phyloP scores from a whole-genome alignment of 306 rosid genomes.

The Dalbergia cochinchinensis region DNA sequence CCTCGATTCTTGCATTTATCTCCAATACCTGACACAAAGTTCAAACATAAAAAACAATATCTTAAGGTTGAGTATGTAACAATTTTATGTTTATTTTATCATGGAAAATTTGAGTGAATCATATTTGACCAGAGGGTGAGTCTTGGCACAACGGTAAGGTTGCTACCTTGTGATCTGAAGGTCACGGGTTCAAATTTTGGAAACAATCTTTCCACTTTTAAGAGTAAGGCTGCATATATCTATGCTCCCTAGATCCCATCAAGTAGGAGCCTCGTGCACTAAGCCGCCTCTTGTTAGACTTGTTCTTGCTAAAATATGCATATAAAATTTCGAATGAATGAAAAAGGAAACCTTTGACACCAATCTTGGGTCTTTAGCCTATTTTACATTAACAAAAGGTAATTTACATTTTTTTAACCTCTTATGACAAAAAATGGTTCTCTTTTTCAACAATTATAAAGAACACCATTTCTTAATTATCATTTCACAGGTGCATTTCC shows the following conservation, averaged over 20 bases:
- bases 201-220: no score
- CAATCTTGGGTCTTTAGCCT: conserved; percentile 17
- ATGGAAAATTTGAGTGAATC: no score
- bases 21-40: conserved; percentile 60
- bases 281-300: not conserved
- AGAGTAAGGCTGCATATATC: no score
- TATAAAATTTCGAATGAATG: not conserved
- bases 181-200: no score
- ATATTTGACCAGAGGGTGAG: no score
- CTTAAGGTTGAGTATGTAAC: not conserved
- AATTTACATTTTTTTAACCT: not conserved
- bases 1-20: conserved; percentile 62
- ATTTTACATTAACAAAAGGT: not conserved
- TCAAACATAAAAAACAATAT: conserved; percentile 36
- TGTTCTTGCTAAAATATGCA: conserved; percentile 19
- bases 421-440: not conserved
- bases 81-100: not conserved
- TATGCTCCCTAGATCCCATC: no score
- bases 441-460: not conserved
- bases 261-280: no score
- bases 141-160: no score
- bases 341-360: not conserved
- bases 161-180: no score
- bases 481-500: conserved; percentile 11
- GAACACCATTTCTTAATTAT: not conserved